These are phyloP conservation scores for Russula sp. DNA, from an alignment of 768 basidiomycete species.

Conservation along the genomic window DNA sequence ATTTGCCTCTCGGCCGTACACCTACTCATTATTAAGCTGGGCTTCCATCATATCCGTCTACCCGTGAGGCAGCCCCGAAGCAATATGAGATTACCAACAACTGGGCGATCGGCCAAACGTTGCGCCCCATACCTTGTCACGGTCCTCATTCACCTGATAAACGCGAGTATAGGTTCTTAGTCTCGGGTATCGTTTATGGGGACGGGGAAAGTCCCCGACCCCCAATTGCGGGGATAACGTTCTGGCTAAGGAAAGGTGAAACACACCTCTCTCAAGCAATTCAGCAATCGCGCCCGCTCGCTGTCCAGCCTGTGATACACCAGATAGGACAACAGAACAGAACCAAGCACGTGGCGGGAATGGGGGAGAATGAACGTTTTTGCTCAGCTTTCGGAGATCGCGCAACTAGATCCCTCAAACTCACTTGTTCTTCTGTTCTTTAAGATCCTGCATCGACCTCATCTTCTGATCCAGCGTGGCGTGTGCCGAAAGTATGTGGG, in stretches of 20 bases:
- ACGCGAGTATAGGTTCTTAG: constrained; percentile 7
- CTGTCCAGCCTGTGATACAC: constrained; percentile 53
- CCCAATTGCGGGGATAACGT: constrained; percentile 5
- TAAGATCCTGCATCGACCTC: constrained; percentile 71
- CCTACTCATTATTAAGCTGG: constrained; percentile 63
- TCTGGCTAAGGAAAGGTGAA: constrained; percentile 3
- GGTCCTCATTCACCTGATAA: constrained; percentile 67
- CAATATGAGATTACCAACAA: neutral
- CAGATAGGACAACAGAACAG: neutral
- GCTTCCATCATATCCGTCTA: constrained; percentile 63
- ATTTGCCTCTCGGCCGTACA: neutral
- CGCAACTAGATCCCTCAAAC: constrained; percentile 24
- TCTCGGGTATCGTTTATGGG: neutral
- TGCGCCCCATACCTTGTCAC: constrained; percentile 49
- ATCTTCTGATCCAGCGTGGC: constrained; percentile 70
- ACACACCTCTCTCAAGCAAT: constrained; percentile 59
- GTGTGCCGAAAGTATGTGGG: constrained; percentile 80
- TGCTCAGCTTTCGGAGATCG: neutral
- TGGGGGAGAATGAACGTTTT: neutral
- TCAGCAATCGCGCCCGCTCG: constrained; percentile 62
- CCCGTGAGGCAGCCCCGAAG: neutral
- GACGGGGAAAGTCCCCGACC: neutral
- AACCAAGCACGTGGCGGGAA: neutral
- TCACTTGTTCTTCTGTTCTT: constrained; percentile 80
- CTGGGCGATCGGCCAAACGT: neutral